Conservation (phyloP, 2,329 filamentous ascomycete species). For the Alternaria conjuncta region DNA sequence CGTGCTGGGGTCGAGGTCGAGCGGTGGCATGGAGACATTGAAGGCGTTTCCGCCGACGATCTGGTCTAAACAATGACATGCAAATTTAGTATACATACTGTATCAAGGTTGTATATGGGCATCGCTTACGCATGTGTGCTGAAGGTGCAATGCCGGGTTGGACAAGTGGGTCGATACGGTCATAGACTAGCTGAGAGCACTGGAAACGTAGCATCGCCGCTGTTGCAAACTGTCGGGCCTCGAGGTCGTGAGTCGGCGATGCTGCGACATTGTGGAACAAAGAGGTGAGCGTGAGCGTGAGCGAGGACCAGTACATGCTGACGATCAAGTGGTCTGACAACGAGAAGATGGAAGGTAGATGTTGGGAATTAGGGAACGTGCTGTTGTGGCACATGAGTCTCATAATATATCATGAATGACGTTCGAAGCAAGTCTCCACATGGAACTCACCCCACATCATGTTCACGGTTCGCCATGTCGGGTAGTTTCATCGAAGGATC, state of each 20-base stretch:
- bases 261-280: slow-evolving; percentile 25
- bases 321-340: neutral
- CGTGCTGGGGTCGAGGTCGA: slow-evolving; percentile 25
- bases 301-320: slow-evolving; percentile 19
- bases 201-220: slow-evolving; percentile 36
- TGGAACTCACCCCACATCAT: neutral
- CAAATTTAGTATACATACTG: neutral
- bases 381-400: neutral
- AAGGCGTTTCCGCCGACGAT: slow-evolving; percentile 41
- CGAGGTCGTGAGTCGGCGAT: slow-evolving; percentile 22
- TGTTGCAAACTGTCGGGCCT: slow-evolving; percentile 29
- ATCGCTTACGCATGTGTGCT: slow-evolving; percentile 20
- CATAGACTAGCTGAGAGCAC: slow-evolving; percentile 27
- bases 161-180: slow-evolving; percentile 32
- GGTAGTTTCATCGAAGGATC: neutral
- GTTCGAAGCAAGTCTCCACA: neutral
- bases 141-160: slow-evolving; percentile 26
- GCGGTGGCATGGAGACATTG: slow-evolving; percentile 28
- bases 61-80: slow-evolving; percentile 13
- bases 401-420: neutral
- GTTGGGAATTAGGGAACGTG: neutral
- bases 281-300: slow-evolving; percentile 23
- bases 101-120: neutral
- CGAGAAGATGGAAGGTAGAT: neutral
- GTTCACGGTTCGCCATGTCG: neutral